These are phyloP conservation scores for Coniferiporia weirii DNA, from an alignment of 1,284 basidiomycete genomes.

Conservation along the genomic window DNA sequence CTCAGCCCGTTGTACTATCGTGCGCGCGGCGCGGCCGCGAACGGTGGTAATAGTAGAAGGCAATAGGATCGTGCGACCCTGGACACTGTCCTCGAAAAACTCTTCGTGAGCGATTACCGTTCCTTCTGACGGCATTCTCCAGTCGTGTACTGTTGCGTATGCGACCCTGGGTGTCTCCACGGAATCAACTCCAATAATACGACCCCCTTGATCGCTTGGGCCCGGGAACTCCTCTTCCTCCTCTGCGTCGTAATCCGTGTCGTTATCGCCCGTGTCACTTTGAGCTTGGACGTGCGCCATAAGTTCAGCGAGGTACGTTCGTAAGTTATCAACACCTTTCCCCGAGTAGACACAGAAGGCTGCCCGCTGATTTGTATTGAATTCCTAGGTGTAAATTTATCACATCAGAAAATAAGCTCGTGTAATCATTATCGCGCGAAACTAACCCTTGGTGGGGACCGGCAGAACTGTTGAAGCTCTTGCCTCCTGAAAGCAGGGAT, in stretches of 20 bases:
- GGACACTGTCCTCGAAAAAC: slow-evolving; percentile 6
- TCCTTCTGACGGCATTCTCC: not conserved
- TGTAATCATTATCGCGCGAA: not conserved
- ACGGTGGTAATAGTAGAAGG: slow-evolving; percentile 5
- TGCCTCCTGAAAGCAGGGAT: slow-evolving; percentile 84
- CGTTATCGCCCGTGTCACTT: slow-evolving; percentile 41
- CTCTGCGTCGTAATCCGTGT: slow-evolving; percentile 71
- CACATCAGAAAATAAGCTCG: not conserved
- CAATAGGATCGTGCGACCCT: not conserved
- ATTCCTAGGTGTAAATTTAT: slow-evolving; percentile 59
- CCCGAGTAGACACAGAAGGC: slow-evolving; percentile 98
- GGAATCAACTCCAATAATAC: not conserved
- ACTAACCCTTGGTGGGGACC: slow-evolving; percentile 79
- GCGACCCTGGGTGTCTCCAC: slow-evolving; percentile 10
- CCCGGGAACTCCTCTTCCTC: slow-evolving; percentile 35
- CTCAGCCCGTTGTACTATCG: not conserved
- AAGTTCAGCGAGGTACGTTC: slow-evolving; percentile 71
- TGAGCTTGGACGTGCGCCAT: slow-evolving; percentile 58
- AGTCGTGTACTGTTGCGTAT: not conserved
- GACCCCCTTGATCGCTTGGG: slow-evolving; percentile 6
- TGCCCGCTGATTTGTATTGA: slow-evolving; percentile 86
- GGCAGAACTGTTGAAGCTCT: slow-evolving; percentile 88
- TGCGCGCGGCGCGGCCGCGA: not conserved
- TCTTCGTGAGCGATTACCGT: slow-evolving; percentile 11
- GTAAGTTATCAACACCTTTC: slow-evolving; percentile 80